phyloP scores from a whole-genome alignment of 192 early-diverging fungal genomes.

The Borealophlyctis nickersoniae region DNA sequence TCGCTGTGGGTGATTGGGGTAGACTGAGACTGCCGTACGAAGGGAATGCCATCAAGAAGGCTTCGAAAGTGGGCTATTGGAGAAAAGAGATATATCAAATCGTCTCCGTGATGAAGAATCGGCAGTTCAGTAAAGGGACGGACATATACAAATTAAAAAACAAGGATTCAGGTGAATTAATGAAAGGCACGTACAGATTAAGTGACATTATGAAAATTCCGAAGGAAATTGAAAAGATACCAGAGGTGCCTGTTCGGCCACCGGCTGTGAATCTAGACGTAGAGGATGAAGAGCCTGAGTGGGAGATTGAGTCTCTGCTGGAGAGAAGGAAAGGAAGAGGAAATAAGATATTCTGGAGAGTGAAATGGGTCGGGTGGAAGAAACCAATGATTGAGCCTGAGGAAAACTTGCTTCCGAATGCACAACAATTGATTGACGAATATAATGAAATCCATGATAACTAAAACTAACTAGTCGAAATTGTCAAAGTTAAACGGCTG shows the following conservation, averaged over 20 bases:
- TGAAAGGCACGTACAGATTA: background rate
- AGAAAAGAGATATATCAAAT: background rate
- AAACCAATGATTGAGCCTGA: background rate
- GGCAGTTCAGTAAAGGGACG: background rate
- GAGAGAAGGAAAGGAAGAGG: background rate
- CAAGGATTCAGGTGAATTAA: no score
- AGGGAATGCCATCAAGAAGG: background rate
- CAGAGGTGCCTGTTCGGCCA: background rate
- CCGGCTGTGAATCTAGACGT: background rate
- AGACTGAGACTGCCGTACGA: background rate
- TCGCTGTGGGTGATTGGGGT: background rate
- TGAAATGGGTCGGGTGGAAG: background rate
- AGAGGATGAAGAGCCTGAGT: background rate
- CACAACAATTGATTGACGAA: background rate
- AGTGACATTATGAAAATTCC: background rate
- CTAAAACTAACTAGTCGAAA: background rate
- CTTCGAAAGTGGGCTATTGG: background rate
- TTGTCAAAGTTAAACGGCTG: background rate
- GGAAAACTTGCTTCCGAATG: conserved; percentile 1
- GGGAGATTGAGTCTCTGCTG: background rate
- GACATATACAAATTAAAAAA: background rate
- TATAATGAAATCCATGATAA: background rate
- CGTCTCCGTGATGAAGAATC: background rate
- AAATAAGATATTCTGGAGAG: background rate
- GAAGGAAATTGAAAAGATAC: background rate